phyloP scores from a whole-genome alignment of 2,329 filamentous ascomycete genomes.

The Polychaeton citri region DNA sequence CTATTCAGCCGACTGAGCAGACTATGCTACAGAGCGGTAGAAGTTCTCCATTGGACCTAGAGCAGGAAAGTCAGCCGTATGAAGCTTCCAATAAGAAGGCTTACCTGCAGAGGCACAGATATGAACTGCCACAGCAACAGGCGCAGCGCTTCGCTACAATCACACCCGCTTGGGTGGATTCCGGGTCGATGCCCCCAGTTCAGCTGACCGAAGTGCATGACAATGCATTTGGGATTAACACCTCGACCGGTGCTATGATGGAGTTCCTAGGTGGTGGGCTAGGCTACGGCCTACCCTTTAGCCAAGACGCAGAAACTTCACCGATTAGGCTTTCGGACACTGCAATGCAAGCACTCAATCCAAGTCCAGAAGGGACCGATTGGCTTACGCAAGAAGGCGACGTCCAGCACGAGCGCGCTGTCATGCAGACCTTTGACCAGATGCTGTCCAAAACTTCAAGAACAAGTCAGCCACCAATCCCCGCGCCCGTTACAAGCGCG shows the following conservation, averaged over 20 bases:
- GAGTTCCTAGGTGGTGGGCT: constrained; percentile 15
- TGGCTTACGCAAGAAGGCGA: neutral
- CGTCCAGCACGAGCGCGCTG: neutral
- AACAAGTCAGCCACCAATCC: neutral
- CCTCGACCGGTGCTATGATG: constrained; percentile 17
- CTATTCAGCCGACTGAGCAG: neutral
- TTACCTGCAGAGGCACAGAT: constrained; percentile 14
- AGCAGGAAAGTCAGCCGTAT: neutral
- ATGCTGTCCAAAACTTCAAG: neutral
- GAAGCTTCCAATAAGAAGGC: constrained; percentile 1
- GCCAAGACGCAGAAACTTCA: constrained; percentile 10
- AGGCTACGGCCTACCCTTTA: constrained; percentile 12
- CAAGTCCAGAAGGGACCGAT: neutral
- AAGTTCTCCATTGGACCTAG: too few species aligned
- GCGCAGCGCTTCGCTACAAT: constrained; percentile 16
- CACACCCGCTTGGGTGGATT: constrained; percentile 16
- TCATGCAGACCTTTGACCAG: neutral
- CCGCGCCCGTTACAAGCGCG: too few species aligned
- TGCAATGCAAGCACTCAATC: neutral
- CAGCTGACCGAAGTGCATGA: constrained; percentile 4
- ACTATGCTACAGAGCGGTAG: too few species aligned
- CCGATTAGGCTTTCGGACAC: constrained; percentile 4
- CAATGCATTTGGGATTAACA: constrained; percentile 5
- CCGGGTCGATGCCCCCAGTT: constrained; percentile 16
- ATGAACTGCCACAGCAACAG: constrained; percentile 14